Base-by-base conservation (phyloP, 2,329 filamentous ascomycete genomes). In the Cadophora gregata region DNA sequence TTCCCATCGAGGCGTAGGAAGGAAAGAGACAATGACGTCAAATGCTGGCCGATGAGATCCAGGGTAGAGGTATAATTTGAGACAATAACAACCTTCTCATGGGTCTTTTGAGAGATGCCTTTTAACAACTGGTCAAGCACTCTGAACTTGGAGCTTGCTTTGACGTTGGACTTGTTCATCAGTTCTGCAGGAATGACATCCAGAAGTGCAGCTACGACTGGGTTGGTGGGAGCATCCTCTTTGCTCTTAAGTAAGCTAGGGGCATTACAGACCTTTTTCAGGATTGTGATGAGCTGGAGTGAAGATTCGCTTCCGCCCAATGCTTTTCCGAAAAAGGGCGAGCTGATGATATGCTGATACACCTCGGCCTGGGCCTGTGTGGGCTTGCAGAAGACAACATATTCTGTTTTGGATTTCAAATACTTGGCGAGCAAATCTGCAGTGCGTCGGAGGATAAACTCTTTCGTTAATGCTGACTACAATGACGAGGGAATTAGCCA, bases 321-420 rank as follows among this genome's bases (percentile, higher is more conserved):
- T 9, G 87, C 86, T 36, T 81, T 83, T 59, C 86, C 83, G 71
- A 91, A 91, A 5, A 87, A 80, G 0, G 87, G 86, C 1, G 89
- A 91, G 9, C 83, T 81, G n/a, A 92, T 80, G 42, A 92, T 86
- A 65, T 82, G 81, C 63, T 86, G 85, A 74, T 99, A 99, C 0
- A 98, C 81, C 67, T 97, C 93, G 2, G 93, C 92, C 76, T 99
- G 96, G 70, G 95, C 93, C 42, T 89, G 86, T 0, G 93, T 97
- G 77, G 98, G 88, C 0, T 94, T 96, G 0, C 96, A 96, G 73
- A 96, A 98, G 0, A 99, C 81, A 1, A 99, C 92, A 72, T 98
- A 99, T 78, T 99, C 96, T 14, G 96, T 88, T 81, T 99, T 99
- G 79, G 95, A 95, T 0, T 95, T 95, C 16, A 99, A 83, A 51